phyloP scores from a whole-genome alignment of 208 protist genomes.

The Crithidia bombi region DNA sequence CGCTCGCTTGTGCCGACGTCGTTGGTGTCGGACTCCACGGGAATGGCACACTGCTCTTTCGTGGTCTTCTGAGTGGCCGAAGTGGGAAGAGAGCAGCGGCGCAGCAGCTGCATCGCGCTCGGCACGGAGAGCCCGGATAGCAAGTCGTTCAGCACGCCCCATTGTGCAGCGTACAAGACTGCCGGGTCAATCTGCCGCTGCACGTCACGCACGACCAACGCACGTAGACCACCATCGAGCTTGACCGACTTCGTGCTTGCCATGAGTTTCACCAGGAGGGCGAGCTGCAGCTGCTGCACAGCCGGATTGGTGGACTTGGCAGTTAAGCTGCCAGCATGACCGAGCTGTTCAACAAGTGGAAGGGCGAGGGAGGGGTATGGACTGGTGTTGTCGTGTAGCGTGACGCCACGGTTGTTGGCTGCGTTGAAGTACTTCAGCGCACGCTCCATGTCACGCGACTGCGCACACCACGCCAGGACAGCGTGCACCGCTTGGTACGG shows the following conservation, averaged over 20 bases:
- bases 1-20: conserved; percentile 20
- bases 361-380: neutral
- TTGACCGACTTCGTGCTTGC: conserved; percentile 66
- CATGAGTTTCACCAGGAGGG: conserved; percentile 80
- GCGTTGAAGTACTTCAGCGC: conserved; percentile 61
- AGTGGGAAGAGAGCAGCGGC: conserved; percentile 14
- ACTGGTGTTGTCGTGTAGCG: conserved; percentile 10
- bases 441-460: conserved; percentile 70
- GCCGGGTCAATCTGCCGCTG: conserved; percentile 54
- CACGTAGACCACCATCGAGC: conserved; percentile 77
- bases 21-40: neutral
- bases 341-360: neutral
- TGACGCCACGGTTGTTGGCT: conserved; percentile 60
- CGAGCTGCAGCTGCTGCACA: conserved; percentile 66
- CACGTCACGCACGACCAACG: conserved; percentile 72
- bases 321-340: conserved; percentile 40
- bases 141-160: conserved; percentile 83
- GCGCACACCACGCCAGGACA: conserved; percentile 67
- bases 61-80: neutral
- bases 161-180: conserved; percentile 49
- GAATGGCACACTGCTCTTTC: neutral
- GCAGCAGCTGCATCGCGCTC: conserved; percentile 81
- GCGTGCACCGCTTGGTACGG: conserved; percentile 66
- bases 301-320: conserved; percentile 2
- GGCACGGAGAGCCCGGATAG: conserved; percentile 72